phyloP scores from a whole-genome alignment of 805 yeast species.

The Metschnikowia drakensbergensis region DNA sequence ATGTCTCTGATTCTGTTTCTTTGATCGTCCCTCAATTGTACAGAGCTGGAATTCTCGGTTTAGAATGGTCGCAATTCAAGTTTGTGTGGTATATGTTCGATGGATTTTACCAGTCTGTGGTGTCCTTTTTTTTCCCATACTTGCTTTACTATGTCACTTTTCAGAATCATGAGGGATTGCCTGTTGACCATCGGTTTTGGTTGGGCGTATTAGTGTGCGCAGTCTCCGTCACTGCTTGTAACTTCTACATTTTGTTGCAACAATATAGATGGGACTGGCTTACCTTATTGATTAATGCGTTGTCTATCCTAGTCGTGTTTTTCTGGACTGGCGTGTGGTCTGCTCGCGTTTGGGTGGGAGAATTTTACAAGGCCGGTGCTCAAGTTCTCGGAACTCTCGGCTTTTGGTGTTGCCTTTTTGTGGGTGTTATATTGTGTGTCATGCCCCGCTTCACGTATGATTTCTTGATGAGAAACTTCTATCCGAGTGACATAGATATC shows the following conservation, averaged over 20 bases:
- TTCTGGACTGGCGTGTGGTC: slow-evolving; percentile 86
- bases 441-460: slow-evolving; percentile 60
- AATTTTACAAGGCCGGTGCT: slow-evolving; percentile 62
- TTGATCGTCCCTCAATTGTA: slow-evolving; percentile 72
- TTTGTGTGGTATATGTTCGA: slow-evolving; percentile 74
- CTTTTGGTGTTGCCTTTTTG: slow-evolving; percentile 62
- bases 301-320: slow-evolving; percentile 57
- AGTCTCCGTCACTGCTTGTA: slow-evolving; percentile 60
- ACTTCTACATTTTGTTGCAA: slow-evolving; percentile 61
- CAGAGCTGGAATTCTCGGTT: slow-evolving; percentile 65
- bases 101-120: slow-evolving; percentile 70
- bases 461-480: slow-evolving; percentile 46
- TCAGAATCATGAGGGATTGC: slow-evolving; percentile 50
- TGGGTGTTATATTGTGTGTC: slow-evolving; percentile 52
- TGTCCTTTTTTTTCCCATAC: slow-evolving; percentile 73
- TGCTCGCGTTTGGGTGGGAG: slow-evolving; percentile 45
- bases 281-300: slow-evolving; percentile 45
- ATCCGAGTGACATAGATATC: slow-evolving; percentile 67
- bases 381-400: slow-evolving; percentile 57
- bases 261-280: slow-evolving; percentile 81
- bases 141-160: slow-evolving; percentile 34
- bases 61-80: slow-evolving; percentile 66
- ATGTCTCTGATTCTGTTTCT: slow-evolving; percentile 66
- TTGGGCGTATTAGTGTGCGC: slow-evolving; percentile 62
- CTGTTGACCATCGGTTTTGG: slow-evolving; percentile 65